Percentiles rank a stretch among this genome's conserved stretches.
phyloP scores from a whole-genome alignment of 345 rosid species.

The Nephelium lappaceum region DNA sequence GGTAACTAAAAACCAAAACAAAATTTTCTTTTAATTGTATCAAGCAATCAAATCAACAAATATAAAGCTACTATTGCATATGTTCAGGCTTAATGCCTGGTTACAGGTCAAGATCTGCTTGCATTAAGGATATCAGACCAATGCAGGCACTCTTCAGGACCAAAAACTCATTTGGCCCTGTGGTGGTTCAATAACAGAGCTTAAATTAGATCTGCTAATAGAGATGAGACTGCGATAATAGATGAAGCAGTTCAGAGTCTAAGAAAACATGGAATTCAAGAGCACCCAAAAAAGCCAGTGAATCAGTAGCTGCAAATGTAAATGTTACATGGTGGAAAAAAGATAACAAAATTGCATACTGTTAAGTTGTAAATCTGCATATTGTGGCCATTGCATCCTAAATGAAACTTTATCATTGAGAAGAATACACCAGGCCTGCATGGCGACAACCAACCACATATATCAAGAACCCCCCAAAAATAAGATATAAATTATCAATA shows the following conservation, averaged over 20 bases:
- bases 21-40: not conserved
- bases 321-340: not conserved
- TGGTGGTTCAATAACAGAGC: not conserved
- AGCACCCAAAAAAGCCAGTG: not conserved
- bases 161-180: not conserved
- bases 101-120: slow-evolving; percentile 4
- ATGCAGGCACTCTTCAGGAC: not conserved
- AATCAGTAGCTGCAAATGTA: not conserved
- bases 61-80: slow-evolving; percentile 1
- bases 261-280: not conserved
- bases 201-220: not conserved
- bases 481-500: not conserved
- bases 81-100: not conserved
- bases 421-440: slow-evolving; percentile 44
- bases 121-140: not conserved
- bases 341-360: slow-evolving; percentile 24
- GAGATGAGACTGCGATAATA: not conserved
- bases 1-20: not conserved
- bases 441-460: not conserved
- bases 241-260: not conserved
- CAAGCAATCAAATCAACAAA: not conserved
- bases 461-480: not conserved
- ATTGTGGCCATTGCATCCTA: slow-evolving; percentile 42
- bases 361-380: slow-evolving; percentile 29
- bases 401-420: slow-evolving; percentile 34